Base-by-base conservation (phyloP, 768 basidiomycete species). In the Pholiota conissans region DNA sequence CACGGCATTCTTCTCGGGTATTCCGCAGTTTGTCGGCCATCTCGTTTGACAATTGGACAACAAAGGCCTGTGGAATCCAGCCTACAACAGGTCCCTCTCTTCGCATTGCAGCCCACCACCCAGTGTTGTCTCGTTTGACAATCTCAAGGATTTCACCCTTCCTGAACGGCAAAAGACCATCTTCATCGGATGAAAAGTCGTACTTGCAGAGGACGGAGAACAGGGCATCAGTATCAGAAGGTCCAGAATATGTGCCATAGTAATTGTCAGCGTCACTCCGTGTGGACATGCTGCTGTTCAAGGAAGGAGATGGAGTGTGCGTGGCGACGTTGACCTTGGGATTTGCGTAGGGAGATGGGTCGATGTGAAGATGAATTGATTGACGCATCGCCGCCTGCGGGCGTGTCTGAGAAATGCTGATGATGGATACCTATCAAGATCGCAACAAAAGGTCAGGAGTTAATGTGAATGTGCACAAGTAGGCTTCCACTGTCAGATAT, bases 81-180 rank as follows among this genome's bases (percentile, higher is more conserved):
- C 90, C 89, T 29, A 89, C 77, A 30, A 71, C 67, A 49, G 79
- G 73, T 11, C 79, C 80, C n/a, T 55, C 64, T 10, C 72, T 71
- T 22, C 83, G 76, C 72, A 88, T 80, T 18, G 90, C 91, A 18
- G 87, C 90, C 89, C 90, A 92, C 90, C 90, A 92, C 9, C 91
- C 90, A 1, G 85, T 82, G 11, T 80, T 77, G 69, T 91, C 88
- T 69, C 82, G 78, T 69, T 84, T 84, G 45, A 92, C 76, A 51
- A 92, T 74, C 22, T 83, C 80, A 27, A 93, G 71, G 20, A 91
- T 80, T 61, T 91, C 90, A 59, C 84, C 82, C 72, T 82, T 81
- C 37, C 71, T 71, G 69, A 92, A 90, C 3, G 81, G 72, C 16
- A 91, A 76, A 55, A 86, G 84, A 63, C 79, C 80, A 14, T 76